Base-by-base conservation (phyloP, 1,284 basidiomycete species). In the Ganoderma multipileum region DNA sequence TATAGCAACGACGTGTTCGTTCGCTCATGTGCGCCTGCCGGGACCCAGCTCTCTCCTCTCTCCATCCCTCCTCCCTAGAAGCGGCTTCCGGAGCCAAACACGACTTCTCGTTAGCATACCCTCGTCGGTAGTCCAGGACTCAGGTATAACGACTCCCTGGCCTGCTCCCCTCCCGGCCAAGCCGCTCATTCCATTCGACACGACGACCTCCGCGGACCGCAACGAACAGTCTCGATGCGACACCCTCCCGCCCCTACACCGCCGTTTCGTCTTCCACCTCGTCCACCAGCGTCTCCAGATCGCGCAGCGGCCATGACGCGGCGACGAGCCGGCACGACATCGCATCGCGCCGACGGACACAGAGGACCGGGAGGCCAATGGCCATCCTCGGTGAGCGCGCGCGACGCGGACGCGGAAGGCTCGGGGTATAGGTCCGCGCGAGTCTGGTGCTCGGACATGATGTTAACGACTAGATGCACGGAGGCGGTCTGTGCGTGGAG, bases 381-480 rank as follows among this genome's bases (percentile, higher is more conserved):
- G 1, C 86, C 86, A 12, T 91, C 88, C 12, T 76, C 68, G 23
- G 83, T 85, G 44, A 87, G 77, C 7, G 74, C 76, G 75, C 86
- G 84, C 6, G 75, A 76, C 0, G 82, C 76, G 44, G 79, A 78
- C 0, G 73, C 75, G 69, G 91, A 91, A 9, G 91, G 91, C 14
- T 82, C 79, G 0, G 89, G 86, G 72, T 90, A 78, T 16, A 90
- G 77, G 75, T 92, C 90, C 2, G 89, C 85, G 55, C 81, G 76
- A 0, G 85, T 81, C 77, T 94, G 92, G 0, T 82, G 76, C 0
- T 88, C 86, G 14, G 90, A 88, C 66, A 94, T 86, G 57, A 94
- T 78, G 78, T 92, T 94, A 72, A 93, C 81, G 68, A 91, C 85
- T 83, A 93, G 83, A 71, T 91, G 88, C 0, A 85, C 64, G 23